A percentile compares a stretch with the other conserved stretches of the same genome.
Conservation (phyloP, 345 rosid species). For the Melastoma malabathricum region DNA sequence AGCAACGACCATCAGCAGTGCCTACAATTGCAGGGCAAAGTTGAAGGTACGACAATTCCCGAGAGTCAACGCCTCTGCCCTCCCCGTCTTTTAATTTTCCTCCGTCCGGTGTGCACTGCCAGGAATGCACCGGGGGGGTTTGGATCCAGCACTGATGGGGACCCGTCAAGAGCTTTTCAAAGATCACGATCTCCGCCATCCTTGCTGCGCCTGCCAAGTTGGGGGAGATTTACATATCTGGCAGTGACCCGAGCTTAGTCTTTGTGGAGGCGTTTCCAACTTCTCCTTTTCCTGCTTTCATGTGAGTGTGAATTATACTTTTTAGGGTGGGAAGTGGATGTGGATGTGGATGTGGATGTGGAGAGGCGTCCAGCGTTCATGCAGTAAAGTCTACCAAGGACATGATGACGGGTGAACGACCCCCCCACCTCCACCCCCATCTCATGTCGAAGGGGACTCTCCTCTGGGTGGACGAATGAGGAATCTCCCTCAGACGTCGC, state of each 20-base stretch:
- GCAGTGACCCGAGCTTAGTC: too few relatives aligned
- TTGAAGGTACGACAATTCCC: background rate
- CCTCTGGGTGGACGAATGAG: background rate
- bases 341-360: too few relatives aligned
- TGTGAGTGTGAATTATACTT: too few relatives aligned
- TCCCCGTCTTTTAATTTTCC: background rate
- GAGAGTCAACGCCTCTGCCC: too few relatives aligned
- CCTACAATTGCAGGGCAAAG: constrained; percentile 3
- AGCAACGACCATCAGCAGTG: background rate
- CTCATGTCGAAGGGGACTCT: background rate
- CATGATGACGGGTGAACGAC: too few relatives aligned
- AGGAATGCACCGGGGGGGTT: background rate
- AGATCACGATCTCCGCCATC: constrained; percentile 19
- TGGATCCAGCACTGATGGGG: constrained; percentile 10
- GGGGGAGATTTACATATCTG: constrained; percentile 2
- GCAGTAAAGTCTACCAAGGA: too few relatives aligned
- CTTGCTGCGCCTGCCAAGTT: constrained; percentile 15
- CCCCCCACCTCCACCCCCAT: background rate
- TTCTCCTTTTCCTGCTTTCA: background rate
- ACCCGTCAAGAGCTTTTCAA: constrained; percentile 9
- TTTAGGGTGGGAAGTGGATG: too few relatives aligned
- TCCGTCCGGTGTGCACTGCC: background rate
- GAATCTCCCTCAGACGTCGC: constrained; percentile 2
- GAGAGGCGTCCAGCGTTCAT: too few relatives aligned
- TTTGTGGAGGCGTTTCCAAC: background rate